Evolutionary conservation across 768 basidiomycete species (phyloP), one percentile per base, ranked within the genome.

Genomic region (Leccinum boreale): DNA sequence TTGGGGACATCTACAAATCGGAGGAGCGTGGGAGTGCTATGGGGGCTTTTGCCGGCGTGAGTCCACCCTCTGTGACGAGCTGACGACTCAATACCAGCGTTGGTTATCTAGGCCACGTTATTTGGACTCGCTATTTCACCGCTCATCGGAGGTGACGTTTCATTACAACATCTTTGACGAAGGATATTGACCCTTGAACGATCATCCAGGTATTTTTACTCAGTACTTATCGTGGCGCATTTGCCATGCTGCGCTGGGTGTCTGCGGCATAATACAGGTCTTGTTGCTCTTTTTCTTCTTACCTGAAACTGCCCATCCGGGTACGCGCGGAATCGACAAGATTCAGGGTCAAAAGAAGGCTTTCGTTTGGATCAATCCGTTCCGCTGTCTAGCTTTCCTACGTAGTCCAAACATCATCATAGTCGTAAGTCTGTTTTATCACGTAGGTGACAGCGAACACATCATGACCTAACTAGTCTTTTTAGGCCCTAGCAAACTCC

Each of bases 221-320:
- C 74, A 85, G 55, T 86, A 86, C 60, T 78, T 76, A 29, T 88
- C 87, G 0, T 90, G 89, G 87, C 79, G 88, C 0, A 59, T 76
- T 3, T 80, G 86, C 69, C 86, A 90, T 65, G 65, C 71, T 7
- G 63, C 65, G 0, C 57, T 90, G 1, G 80, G 78, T 3, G 39
- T 75, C 0, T 67, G 73, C 33, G 80, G 79, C 2, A 35, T 80
- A 0, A 14, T 77, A 0, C 72, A 75, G 2, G 73, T 81, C 33
- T 9, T 78, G 5, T 58, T 73, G 4, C 74, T 87, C 31, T 50
- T 65, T 1, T 44, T 79, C 3, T 77, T 76, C 50, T 77, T 87
- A 17, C 87, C 86, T 0, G 88, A 90, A 64, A 89, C 87, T 1
- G 82, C 79, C 53, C 84, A 86, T 62, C 86, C 87, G 0, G 79